Evolutionary conservation across 73 alveolate genomes (phyloP), one percentile per base, ranked within the genome.

Genomic region (Paramecium tetraurelia): DNA sequence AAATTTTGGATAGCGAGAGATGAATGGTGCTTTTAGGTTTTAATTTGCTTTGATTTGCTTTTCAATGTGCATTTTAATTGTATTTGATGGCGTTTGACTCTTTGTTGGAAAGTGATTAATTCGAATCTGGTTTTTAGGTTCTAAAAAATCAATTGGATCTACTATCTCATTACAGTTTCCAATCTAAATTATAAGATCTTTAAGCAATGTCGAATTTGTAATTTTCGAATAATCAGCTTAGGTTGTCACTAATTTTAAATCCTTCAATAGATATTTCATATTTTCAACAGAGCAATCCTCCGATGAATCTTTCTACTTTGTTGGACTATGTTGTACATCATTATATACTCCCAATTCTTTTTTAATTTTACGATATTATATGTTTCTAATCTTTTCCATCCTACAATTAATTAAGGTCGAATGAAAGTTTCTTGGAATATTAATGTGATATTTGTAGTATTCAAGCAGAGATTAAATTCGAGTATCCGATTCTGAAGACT

Each of bases 401-500:
- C 90, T 3, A 22, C 75, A 20, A 80, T 43, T 43, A 22, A 80
- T 48, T 20, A 46, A 29, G 20, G 20, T 44, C 6, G 90, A 80
- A 35, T 44, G 18, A 80, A 80, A 80, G 44, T 44, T 80, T 35
- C 90, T 41, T 8, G 90, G 76, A 21, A 80, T 21, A 46, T 80
- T 80, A 6, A 80, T 80, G 14, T 80, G 90, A 46, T 80, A 80
- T 48, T 80, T 80, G 46, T 80, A 80, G 57, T 80, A 80, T 35
- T 80, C 90, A 22, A 80, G 43, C 3, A 80, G 38, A 22, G 90
- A 33, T 40, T 29, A n/a, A 21, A 44, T 44, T 40, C 90, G 46
- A 22, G 46, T 21, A n/a, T 80, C 20, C 3, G 53, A 22, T 48
- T 80, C 90, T 43, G 48, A 31, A 48, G 21, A 21, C 20, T 48